Evolutionary conservation across 164 flowering plant genomes (phyloP), one percentile per base, ranked within the genome.

Genomic region (Hamamelis virginiana): DNA sequence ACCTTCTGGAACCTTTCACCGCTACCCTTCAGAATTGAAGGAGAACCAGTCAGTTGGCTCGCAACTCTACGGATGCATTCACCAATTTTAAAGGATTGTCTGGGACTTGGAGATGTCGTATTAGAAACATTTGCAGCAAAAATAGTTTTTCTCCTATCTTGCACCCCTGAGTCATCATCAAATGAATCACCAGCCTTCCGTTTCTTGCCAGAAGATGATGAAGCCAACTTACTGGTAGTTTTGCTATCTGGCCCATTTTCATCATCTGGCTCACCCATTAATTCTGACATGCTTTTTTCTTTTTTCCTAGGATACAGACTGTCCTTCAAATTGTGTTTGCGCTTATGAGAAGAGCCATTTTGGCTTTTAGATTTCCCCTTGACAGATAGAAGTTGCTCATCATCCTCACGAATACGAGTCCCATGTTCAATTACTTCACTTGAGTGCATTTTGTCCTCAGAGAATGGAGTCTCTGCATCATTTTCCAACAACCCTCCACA

Each of bases 1-100:
- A 38, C 58, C 67, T 69, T 78, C 72, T 69, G 77, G 55, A 43
- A 55, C 55, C 65, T 74, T 69, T 66, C 78, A 60, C 69, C 74
- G 53, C 59, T 66, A 44, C 55, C 12, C 70, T 81, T 84, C 44
- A 76, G 16, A 33, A 76, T 68, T 45, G 89, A 71, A 18, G 85
- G 72, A 43, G 92, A 72, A 19, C 86, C 94, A n/a, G 87, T 80
- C 67, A 88, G 78, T 70, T 82, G 90, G 78, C 85, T 89, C 5
- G 96, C 96, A 76, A 75, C 85, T 66, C 85, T 83, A 14, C 85
- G 75, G 47, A 94, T 84, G 75, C 92, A 83, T n/a, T 89, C 98
- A 58, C 98, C 96, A 65, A 94, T 81, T 64, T 85, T 91, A 58
- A 86, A 83, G 11, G 89, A 83, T 62, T 78, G 88, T 68, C 77